Conservation (phyloP, 1,139 yeast genomes). For the Geotrichum histeridarum region DNA sequence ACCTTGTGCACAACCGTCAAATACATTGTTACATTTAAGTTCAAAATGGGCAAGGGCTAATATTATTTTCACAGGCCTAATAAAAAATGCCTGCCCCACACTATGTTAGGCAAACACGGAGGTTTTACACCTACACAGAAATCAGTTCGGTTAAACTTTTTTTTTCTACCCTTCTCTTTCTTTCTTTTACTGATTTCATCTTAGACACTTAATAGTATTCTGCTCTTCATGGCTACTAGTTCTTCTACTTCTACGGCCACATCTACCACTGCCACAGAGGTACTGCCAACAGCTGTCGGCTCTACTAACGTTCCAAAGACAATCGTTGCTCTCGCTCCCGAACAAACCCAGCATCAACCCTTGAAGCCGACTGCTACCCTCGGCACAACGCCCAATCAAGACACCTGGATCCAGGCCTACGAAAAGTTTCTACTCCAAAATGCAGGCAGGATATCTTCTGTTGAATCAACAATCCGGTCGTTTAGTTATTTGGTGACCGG, state of each 20-base stretch:
- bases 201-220: background rate
- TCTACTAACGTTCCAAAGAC: background rate
- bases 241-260: background rate
- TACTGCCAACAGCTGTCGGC: background rate
- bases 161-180: too few relatives aligned
- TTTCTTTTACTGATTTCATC: too few relatives aligned
- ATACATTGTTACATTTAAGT: too few relatives aligned
- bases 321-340: background rate
- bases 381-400: background rate
- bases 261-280: background rate
- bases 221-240: background rate
- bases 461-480: slow-evolving; percentile 38
- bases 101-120: too few relatives aligned
- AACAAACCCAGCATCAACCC: background rate
- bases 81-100: too few relatives aligned
- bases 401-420: slow-evolving; percentile 29
- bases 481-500: slow-evolving; percentile 41
- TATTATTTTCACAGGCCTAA: too few relatives aligned
- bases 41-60: too few relatives aligned
- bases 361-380: background rate
- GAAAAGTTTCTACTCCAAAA: slow-evolving; percentile 36
- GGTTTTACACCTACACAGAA: too few relatives aligned
- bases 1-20: too few relatives aligned
- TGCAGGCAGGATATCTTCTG: slow-evolving; percentile 38
- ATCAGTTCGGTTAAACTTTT: too few relatives aligned